These are phyloP conservation scores for Ceratocystis alfenasii DNA, from an alignment of 2,329 filamentous ascomycete species.

Conservation along the genomic window DNA sequence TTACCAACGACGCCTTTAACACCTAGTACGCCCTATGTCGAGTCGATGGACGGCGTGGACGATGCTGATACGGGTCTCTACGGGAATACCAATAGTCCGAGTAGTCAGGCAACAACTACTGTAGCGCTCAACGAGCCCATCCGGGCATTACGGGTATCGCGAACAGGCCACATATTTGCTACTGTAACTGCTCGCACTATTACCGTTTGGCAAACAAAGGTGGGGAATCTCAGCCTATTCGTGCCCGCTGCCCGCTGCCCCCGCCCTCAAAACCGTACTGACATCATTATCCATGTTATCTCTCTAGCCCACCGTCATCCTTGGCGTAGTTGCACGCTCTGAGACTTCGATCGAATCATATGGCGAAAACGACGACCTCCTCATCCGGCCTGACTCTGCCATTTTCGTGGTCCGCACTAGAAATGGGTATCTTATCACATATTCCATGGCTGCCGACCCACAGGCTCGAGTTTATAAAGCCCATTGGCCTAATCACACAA, in stretches of 20 bases:
- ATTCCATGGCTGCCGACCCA: conserved; percentile 76
- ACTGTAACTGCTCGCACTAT: conserved; percentile 76
- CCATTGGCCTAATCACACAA: conserved; percentile 57
- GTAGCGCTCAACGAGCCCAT: conserved; percentile 45
- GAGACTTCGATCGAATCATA: conserved; percentile 67
- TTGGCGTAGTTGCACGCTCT: conserved; percentile 77
- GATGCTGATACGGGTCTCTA: conserved; percentile 22
- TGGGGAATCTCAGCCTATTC: conserved; percentile 31
- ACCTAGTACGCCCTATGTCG: conserved; percentile 45
- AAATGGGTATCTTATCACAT: conserved; percentile 81
- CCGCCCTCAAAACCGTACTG: conserved; percentile 22
- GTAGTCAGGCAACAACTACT: conserved; percentile 23
- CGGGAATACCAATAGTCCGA: conserved; percentile 1
- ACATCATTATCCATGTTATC: conserved; percentile 21
- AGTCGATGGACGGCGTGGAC: conserved; percentile 44
- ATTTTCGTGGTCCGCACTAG: conserved; percentile 85
- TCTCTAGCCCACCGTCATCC: conserved; percentile 67
- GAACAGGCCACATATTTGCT: conserved; percentile 71
- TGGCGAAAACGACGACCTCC: conserved; percentile 69
- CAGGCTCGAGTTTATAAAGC: conserved; percentile 76
- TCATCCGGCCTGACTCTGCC: conserved; percentile 80
- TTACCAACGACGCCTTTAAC: conserved; percentile 40
- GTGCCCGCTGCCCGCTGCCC: background rate
- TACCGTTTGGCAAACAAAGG: conserved; percentile 94
- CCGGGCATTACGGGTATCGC: conserved; percentile 61